Evolutionary conservation across 2,329 filamentous ascomycete genomes (phyloP).

Genomic region (Clarireedia monteithiana): DNA sequence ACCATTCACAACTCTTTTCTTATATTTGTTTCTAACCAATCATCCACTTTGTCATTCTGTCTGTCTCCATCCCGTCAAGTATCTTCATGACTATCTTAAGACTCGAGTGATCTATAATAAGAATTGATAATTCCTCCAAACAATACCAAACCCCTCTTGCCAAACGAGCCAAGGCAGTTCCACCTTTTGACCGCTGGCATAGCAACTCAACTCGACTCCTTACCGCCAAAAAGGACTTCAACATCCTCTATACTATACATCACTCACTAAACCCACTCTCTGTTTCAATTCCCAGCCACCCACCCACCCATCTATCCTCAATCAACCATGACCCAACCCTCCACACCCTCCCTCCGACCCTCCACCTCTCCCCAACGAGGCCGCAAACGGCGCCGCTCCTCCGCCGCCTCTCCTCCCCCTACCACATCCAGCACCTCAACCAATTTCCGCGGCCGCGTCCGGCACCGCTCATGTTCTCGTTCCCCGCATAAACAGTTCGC

Average conservation of each 20-base stretch:
- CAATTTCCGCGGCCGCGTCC: conserved; percentile 23
- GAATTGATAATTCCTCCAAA: background rate
- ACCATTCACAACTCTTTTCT: background rate
- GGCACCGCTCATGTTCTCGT: conserved; percentile 18
- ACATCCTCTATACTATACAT: background rate
- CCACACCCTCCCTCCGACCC: background rate
- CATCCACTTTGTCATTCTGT: background rate
- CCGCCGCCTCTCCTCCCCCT: conserved; percentile 11
- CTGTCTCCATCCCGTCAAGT: background rate
- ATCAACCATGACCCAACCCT: background rate
- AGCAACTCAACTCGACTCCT: too few species aligned
- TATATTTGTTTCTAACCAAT: background rate
- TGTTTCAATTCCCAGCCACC: background rate
- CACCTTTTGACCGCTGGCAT: too few species aligned
- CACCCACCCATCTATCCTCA: background rate
- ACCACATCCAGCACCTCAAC: conserved; percentile 16
- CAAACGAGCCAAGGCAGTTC: too few species aligned
- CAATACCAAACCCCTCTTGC: background rate
- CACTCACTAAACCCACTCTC: background rate
- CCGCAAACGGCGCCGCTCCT: conserved; percentile 25
- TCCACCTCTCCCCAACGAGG: conserved; percentile 16
- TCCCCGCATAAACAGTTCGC: background rate
- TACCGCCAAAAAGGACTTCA: too few species aligned
- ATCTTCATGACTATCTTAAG: background rate
- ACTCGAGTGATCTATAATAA: background rate